Evolutionary conservation across 345 rosid species (phyloP), one percentile per base, ranked within the genome.

Genomic region (Hypericum perforatum): DNA sequence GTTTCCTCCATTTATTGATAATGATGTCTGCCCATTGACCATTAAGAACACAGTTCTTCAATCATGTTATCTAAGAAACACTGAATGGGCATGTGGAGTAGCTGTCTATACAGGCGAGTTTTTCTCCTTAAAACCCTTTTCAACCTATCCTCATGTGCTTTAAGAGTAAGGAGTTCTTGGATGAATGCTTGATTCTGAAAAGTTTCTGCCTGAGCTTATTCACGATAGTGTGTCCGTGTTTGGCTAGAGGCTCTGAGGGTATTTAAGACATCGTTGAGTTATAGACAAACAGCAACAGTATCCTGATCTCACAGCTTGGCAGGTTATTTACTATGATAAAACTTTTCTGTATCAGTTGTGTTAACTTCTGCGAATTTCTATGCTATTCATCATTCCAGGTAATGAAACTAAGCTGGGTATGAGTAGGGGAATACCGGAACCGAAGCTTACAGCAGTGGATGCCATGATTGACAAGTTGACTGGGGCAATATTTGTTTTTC

Each of bases 71-170:
- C 74, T 92, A 71, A 74, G 97, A 56, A 92, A 92, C 70, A 88
- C 98, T 12, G 98, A 92, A 60, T 88, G 98, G 98, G 98, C 84
- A 49, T 92, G 98, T 78, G 98, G 98, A 67, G 97, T 85, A 59
- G 94, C 97, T 71, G 77, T 88, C 56, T 88, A 92, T 55, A 88
- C 98, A 60, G 98, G 98, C 74, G 78, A 57, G 72, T 74, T 71
- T 15, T 7, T 60, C 32, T 22, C 4, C 32, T 22, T 22, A 4
- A 22, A 22, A 22, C 4, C 4, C 32, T 22, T 4, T 22, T 22
- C 32, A 22, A 1, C 32, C 32, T 22, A 22, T 22, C 32, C 32
- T 22, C 32, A 22, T 22, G 4, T 22, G 32, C 32, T 22, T 22
- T 22, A 22, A 22, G 32, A 22, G 32, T 22, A 22, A 22, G 32